These are phyloP conservation scores for Xylaria bambusicola DNA, from an alignment of 495 filamentous ascomycete genomes.

Conservation along the genomic window DNA sequence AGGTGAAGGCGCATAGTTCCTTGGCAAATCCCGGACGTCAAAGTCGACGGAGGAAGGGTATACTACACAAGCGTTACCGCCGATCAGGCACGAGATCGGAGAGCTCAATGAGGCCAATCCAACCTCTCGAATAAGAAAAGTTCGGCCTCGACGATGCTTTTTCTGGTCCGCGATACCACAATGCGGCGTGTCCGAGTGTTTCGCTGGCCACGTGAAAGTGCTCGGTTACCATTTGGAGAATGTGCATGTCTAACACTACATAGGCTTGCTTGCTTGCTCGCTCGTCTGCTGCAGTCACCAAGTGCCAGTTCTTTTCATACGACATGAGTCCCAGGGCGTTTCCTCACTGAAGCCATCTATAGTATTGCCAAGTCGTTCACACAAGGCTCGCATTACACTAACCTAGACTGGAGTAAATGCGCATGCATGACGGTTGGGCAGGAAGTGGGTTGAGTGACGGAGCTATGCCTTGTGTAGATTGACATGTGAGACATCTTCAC, in stretches of 20 bases:
- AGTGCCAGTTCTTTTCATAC: too few species aligned
- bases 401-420: neutral
- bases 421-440: neutral
- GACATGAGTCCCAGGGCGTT: too few species aligned
- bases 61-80: conserved; percentile 15
- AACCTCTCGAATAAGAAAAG: neutral
- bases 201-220: conserved; percentile 13
- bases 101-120: neutral
- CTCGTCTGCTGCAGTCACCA: neutral
- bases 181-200: conserved; percentile 1
- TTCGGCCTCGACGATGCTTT: neutral
- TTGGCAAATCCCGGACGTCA: conserved; percentile 6
- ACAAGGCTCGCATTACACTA: too few species aligned
- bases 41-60: conserved; percentile 1
- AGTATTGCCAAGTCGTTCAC: too few species aligned
- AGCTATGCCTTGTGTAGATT: neutral
- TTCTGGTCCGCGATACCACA: neutral
- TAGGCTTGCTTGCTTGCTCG: neutral
- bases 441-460: neutral
- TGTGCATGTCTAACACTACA: conserved; percentile 8
- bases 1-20: conserved; percentile 3
- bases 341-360: too few species aligned
- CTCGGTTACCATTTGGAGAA: conserved; percentile 5
- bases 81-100: conserved; percentile 15
- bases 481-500: neutral